Evolutionary conservation across 208 protist genomes (phyloP).

Genomic region (Naegleria lovaniensis): DNA sequence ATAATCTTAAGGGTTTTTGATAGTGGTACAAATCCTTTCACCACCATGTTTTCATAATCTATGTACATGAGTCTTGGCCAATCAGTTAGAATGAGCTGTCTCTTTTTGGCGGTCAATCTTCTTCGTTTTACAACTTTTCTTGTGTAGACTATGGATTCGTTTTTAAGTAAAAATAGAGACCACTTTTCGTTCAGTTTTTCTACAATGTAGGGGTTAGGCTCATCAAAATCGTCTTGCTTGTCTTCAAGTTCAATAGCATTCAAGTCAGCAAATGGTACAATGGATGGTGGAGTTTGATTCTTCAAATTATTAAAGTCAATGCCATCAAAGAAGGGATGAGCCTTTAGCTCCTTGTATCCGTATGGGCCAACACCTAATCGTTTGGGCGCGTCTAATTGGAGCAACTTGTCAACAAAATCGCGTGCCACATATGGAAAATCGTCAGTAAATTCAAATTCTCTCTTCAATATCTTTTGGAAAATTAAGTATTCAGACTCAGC

Average conservation of each 20-base stretch:
- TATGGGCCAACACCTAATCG: slow-evolving; percentile 23
- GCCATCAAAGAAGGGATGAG: slow-evolving; percentile 33
- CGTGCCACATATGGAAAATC: slow-evolving; percentile 27
- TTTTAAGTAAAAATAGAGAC: neutral
- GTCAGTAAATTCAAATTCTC: slow-evolving; percentile 25
- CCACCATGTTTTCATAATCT: neutral
- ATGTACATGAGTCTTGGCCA: slow-evolving; percentile 28
- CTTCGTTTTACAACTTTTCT: slow-evolving; percentile 17
- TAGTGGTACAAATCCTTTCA: slow-evolving; percentile 21
- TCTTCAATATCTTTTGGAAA: slow-evolving; percentile 33
- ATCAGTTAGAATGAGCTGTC: slow-evolving; percentile 29
- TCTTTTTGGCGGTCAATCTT: slow-evolving; percentile 32
- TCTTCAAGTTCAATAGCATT: neutral
- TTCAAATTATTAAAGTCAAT: slow-evolving; percentile 33
- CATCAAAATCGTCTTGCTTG: neutral
- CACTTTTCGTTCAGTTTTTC: neutral
- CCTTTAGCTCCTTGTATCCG: slow-evolving; percentile 33
- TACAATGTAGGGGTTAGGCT: neutral
- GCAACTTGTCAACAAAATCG: slow-evolving; percentile 31
- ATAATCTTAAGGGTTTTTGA: neutral
- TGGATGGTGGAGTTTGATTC: neutral
- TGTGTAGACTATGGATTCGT: neutral
- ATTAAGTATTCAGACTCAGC: slow-evolving; percentile 29
- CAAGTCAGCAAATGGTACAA: neutral
- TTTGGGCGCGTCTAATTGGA: slow-evolving; percentile 15